A percentile compares a stretch with the other conserved stretches of the same genome.
Conservation (phyloP, 2,329 filamentous ascomycete species). For the Colletotrichum chrysophilum region DNA sequence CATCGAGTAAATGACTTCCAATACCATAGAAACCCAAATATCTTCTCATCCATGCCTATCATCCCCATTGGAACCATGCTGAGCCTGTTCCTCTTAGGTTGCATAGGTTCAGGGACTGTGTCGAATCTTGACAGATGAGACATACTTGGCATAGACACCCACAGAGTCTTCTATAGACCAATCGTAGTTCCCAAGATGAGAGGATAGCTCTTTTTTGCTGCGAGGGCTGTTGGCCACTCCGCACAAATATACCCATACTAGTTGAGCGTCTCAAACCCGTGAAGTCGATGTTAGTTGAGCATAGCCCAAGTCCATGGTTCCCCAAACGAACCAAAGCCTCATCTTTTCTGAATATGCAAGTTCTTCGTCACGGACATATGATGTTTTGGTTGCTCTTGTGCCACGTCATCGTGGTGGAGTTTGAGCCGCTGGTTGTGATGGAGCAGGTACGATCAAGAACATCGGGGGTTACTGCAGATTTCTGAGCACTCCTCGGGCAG, state of each 20-base stretch:
- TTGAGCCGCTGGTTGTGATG: background rate
- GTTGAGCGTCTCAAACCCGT: background rate
- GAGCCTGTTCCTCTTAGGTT: background rate
- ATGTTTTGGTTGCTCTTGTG: background rate
- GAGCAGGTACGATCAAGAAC: background rate
- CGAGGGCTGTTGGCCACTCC: background rate
- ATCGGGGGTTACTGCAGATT: background rate
- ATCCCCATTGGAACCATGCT: background rate
- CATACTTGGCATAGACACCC: background rate
- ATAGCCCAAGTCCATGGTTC: background rate
- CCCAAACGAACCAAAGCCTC: background rate
- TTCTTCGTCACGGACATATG: background rate
- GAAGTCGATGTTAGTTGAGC: background rate
- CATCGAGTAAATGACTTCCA: background rate
- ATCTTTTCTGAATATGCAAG: background rate
- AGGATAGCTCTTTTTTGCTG: background rate
- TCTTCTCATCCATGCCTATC: background rate
- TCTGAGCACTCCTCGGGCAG: background rate
- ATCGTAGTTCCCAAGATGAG: background rate
- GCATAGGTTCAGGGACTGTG: background rate
- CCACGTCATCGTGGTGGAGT: background rate
- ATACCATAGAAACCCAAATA: background rate
- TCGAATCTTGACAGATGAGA: background rate
- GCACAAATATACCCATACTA: background rate
- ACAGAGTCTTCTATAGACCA: background rate